Conservation (phyloP, 768 basidiomycete genomes). For the Gyrodon lividus region DNA sequence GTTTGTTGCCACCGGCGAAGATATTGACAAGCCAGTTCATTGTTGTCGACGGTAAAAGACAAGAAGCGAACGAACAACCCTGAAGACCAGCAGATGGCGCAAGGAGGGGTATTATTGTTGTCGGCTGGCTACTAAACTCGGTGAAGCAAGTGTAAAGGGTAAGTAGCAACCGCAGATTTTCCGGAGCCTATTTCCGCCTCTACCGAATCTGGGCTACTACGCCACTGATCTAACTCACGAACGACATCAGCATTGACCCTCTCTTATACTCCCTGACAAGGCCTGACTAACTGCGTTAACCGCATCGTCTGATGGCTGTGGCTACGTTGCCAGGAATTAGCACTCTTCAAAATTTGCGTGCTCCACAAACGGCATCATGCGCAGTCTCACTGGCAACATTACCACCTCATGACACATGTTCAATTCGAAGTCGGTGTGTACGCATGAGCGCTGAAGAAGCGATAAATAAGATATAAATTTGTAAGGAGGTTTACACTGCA, state of each 20-base stretch:
- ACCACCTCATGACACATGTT: no score
- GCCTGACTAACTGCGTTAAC: no score
- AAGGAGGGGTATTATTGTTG: constrained; percentile 1
- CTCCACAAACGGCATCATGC: constrained; percentile 18
- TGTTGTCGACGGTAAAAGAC: constrained; percentile 14
- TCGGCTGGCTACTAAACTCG: constrained; percentile 11
- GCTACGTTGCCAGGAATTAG: background rate
- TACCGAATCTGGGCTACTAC: no score
- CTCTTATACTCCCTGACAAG: no score
- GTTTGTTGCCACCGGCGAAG: constrained; percentile 52
- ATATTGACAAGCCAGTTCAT: constrained; percentile 78
- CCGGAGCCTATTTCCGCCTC: background rate
- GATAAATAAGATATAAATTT: background rate
- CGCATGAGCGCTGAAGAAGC: background rate
- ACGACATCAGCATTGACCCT: no score
- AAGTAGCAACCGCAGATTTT: constrained; percentile 3
- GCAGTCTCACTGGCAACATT: constrained; percentile 4
- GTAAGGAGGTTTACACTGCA: background rate
- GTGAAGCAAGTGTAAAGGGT: constrained; percentile 8
- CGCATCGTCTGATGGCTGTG: no score
- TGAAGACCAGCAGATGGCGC: background rate
- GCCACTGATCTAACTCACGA: no score
- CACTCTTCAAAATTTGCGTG: constrained; percentile 11
- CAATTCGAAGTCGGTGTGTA: background rate
- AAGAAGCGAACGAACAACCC: constrained; percentile 1